Evolutionary conservation across 345 rosid genomes (phyloP), one percentile per base, ranked within the genome.

Genomic region (Carallia brachiata): DNA sequence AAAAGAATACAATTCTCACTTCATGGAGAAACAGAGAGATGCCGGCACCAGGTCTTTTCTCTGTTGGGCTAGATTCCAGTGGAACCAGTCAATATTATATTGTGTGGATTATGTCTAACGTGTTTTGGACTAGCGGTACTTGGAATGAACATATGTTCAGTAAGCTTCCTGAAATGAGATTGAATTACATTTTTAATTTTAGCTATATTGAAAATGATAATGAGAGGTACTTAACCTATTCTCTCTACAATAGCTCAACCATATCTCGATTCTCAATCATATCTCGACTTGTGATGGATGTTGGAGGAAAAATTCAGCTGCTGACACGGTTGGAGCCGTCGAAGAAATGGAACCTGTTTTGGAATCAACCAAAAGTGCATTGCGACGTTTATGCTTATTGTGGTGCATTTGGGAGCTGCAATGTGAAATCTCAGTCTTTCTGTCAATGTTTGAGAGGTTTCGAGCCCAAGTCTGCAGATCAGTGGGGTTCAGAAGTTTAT

Each of bases 151-250:
- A 15, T 7, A 6, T 23, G 2, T 79, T 70, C 28, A 40, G 50
- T 56, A 6, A 0, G 8, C 58, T 81, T 50, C 82, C 84, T 62
- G 82, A 67, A 50, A 78, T 75, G 78, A 67, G 61, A 16, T 0
- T 40, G 55, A 70, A 65, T 52, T 60, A 56, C 63, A 16, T 70
- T 37, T 75, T 4, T 56, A 76, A 78, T 19, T 78, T 58, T 61
- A 73, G 62, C 59, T 82, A 52, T 58, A 8, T 19, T 3, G 4
- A 30, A 10, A 67, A 75, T 17, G 70, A 72, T 47, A 75, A 78
- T 15, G 82, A 78, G 40, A 78, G 74, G 44, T 82, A 76, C 67
- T 82, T 81, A 66, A 62, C 70, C 18, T 81, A 75, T 66, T 68
- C 68, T 30, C 30, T 81, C 7, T 67, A 63, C 36, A 68, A 72